Percentiles rank a stretch among this genome's conserved stretches.
Conservation (phyloP, 2,329 filamentous ascomycete species). For the Fusarium sp. region DNA sequence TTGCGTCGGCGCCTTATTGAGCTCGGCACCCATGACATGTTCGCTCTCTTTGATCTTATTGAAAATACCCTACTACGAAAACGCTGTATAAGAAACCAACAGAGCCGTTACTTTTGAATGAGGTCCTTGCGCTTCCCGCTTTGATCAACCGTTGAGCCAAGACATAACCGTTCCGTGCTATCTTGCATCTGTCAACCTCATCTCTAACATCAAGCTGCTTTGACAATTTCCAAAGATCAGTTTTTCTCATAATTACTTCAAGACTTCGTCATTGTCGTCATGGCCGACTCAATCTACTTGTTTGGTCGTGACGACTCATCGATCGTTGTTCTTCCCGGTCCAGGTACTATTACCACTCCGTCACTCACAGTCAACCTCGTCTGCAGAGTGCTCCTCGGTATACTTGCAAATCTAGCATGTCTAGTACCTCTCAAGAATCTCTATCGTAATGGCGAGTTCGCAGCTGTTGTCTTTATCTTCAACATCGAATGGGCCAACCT, state of each 20-base stretch:
- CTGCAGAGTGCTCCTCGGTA: slow-evolving; percentile 63
- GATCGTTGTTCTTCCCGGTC: slow-evolving; percentile 42
- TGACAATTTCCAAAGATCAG: slow-evolving; percentile 3
- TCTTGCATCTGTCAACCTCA: slow-evolving; percentile 17
- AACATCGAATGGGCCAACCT: slow-evolving; percentile 64
- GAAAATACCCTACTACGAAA: slow-evolving; percentile 9
- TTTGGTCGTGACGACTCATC: slow-evolving; percentile 42
- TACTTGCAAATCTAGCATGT: slow-evolving; percentile 62
- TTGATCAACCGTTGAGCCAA: slow-evolving; percentile 41
- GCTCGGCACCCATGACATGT: slow-evolving; percentile 7
- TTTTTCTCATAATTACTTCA: not conserved
- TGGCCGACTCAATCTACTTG: slow-evolving; percentile 38
- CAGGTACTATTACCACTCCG: slow-evolving; percentile 49
- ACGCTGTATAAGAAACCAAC: slow-evolving; percentile 31
- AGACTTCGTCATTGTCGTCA: slow-evolving; percentile 6
- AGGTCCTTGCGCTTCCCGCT: slow-evolving; percentile 38
- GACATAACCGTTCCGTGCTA: slow-evolving; percentile 25
- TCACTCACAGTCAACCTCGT: slow-evolving; percentile 63
- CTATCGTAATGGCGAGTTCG: slow-evolving; percentile 68
- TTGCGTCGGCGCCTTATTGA: slow-evolving; percentile 20
- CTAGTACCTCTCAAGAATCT: slow-evolving; percentile 68
- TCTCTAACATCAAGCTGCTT: slow-evolving; percentile 24
- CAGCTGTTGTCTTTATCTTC: slow-evolving; percentile 65
- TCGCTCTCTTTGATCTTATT: slow-evolving; percentile 12
- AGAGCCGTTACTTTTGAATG: slow-evolving; percentile 3